Percentiles rank a stretch among this genome's conserved stretches.
phyloP scores from a whole-genome alignment of 208 protist species.

The Wallacemonas collosoma region DNA sequence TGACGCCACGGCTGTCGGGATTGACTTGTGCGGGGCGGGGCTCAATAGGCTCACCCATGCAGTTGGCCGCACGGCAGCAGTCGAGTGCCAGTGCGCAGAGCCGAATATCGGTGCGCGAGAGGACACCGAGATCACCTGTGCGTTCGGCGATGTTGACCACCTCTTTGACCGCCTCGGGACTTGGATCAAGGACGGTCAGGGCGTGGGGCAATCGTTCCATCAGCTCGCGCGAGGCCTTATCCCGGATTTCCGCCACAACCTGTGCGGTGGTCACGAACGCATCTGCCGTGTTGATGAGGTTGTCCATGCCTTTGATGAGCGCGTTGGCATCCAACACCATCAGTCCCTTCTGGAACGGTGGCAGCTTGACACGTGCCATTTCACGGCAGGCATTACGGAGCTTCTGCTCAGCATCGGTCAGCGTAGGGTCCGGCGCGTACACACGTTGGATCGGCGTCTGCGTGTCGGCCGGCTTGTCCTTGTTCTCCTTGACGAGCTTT shows the following conservation, averaged over 20 bases:
- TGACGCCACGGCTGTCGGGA: constrained; percentile 24
- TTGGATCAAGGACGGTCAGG: constrained; percentile 75
- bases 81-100: constrained; percentile 86
- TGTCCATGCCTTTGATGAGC: constrained; percentile 87
- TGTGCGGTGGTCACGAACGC: constrained; percentile 83
- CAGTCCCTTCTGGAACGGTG: constrained; percentile 65
- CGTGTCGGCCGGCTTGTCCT: constrained; percentile 35
- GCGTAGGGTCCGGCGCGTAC: constrained; percentile 29
- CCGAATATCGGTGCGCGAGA: constrained; percentile 91
- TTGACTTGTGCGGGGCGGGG: constrained; percentile 63
- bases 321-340: constrained; percentile 89
- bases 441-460: constrained; percentile 26
- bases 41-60: constrained; percentile 51
- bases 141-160: constrained; percentile 78
- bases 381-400: constrained; percentile 37
- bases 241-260: constrained; percentile 84
- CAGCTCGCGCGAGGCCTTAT: constrained; percentile 65
- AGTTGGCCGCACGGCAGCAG: constrained; percentile 56
- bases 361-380: constrained; percentile 40
- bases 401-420: constrained; percentile 26
- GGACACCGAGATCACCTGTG: constrained; percentile 89
- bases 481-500: constrained; percentile 46
- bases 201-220: constrained; percentile 69
- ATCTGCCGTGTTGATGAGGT: constrained; percentile 65
- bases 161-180: constrained; percentile 44